phyloP scores from a whole-genome alignment of 768 basidiomycete genomes.

The Rhizopogon sp. region DNA sequence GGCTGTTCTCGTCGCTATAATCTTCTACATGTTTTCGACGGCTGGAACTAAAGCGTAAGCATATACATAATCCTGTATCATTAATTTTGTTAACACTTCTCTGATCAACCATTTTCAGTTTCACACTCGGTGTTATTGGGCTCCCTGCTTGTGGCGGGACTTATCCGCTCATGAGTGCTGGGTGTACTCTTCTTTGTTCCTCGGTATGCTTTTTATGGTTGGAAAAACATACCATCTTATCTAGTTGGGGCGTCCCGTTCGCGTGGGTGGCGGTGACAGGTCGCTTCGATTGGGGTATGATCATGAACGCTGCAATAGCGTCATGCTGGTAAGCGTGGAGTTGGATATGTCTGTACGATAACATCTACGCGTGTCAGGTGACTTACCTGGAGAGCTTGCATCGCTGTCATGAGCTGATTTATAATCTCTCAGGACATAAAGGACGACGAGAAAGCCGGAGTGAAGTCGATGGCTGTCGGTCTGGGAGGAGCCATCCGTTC shows the following conservation, averaged over 20 bases:
- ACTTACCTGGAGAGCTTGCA: no score
- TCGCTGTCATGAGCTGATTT: no score
- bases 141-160: conserved; percentile 15
- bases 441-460: no score
- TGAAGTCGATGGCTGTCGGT: no score
- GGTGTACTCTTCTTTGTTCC: conserved; percentile 24
- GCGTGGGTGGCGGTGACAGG: neutral
- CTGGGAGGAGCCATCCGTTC: no score
- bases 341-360: no score
- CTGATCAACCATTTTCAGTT: conserved; percentile 5
- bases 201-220: conserved; percentile 10
- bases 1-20: conserved; percentile 19
- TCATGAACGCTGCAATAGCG: neutral
- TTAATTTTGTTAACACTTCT: neutral
- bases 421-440: no score
- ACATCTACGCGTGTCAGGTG: no score
- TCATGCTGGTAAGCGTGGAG: no score
- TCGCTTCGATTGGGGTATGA: neutral
- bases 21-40: conserved; percentile 8
- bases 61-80: neutral
- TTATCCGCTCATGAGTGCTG: conserved; percentile 24
- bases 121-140: conserved; percentile 12
- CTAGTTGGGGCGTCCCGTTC: neutral
- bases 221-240: neutral
- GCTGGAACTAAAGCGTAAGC: neutral